Percentiles rank a stretch among this genome's conserved stretches.
Conservation (phyloP, 495 filamentous ascomycete species). For the Tuber microsphaerosporum region DNA sequence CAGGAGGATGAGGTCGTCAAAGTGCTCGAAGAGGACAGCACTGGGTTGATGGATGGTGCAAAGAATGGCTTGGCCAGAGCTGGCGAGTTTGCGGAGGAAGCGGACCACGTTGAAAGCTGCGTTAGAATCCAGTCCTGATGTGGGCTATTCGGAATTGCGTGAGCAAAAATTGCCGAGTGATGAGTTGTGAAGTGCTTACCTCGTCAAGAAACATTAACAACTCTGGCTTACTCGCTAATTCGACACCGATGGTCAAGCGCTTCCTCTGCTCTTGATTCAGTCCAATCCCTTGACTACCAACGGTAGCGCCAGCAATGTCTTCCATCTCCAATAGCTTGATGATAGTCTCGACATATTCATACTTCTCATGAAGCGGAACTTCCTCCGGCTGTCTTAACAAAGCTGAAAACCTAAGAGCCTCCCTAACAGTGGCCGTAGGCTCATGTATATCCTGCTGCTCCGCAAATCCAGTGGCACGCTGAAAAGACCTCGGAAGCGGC, state of each 20-base stretch:
- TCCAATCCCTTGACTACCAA: slow-evolving; percentile 51
- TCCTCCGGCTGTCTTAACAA: slow-evolving; percentile 52
- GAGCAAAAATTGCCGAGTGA: not conserved
- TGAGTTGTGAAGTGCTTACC: slow-evolving; percentile 10
- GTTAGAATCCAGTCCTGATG: slow-evolving; percentile 60
- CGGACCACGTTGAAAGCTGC: slow-evolving; percentile 60
- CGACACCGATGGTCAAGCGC: slow-evolving; percentile 61
- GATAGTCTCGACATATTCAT: slow-evolving; percentile 55
- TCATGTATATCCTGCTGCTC: slow-evolving; percentile 59
- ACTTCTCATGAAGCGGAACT: slow-evolving; percentile 51
- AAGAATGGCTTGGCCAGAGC: slow-evolving; percentile 60
- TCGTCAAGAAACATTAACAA: slow-evolving; percentile 71
- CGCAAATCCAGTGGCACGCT: slow-evolving; percentile 51
- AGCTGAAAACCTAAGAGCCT: slow-evolving; percentile 56
- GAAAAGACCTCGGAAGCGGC: slow-evolving; percentile 39
- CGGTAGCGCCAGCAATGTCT: slow-evolving; percentile 51
- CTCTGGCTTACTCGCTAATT: slow-evolving; percentile 60
- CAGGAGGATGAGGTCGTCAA: slow-evolving; percentile 64
- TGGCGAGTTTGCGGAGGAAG: slow-evolving; percentile 59
- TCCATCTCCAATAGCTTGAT: slow-evolving; percentile 55
- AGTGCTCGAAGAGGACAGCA: slow-evolving; percentile 63
- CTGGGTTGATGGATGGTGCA: slow-evolving; percentile 75
- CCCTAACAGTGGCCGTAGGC: slow-evolving; percentile 55
- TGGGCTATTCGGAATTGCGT: slow-evolving; percentile 46
- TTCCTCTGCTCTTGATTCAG: slow-evolving; percentile 58